These are phyloP conservation scores for Aureobasidium lini DNA, from an alignment of 2,329 filamentous ascomycete species.

Conservation along the genomic window DNA sequence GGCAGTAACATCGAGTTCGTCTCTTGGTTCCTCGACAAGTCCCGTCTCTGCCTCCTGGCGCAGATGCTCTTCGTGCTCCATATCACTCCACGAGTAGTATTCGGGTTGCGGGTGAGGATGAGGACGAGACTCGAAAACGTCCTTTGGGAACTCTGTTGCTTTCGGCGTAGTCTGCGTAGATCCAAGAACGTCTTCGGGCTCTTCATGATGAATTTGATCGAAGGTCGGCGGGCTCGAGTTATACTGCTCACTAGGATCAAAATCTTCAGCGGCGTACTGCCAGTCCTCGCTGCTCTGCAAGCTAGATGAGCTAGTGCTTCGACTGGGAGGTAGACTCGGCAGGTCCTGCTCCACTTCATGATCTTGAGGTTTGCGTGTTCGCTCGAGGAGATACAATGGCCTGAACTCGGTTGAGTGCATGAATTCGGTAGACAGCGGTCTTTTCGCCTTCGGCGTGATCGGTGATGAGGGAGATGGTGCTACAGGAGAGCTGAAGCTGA, in stretches of 20 bases:
- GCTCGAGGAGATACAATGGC: slow-evolving; percentile 76
- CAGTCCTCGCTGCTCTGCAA: slow-evolving; percentile 35
- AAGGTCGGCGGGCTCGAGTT: neutral
- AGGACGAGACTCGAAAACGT: slow-evolving; percentile 17
- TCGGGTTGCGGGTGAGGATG: slow-evolving; percentile 23
- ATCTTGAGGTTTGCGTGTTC: slow-evolving; percentile 40
- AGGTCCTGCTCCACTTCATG: slow-evolving; percentile 32
- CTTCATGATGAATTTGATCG: neutral
- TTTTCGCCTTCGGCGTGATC: slow-evolving; percentile 14
- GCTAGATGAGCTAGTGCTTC: slow-evolving; percentile 34
- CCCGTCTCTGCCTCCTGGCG: slow-evolving; percentile 15
- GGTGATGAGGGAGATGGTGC: slow-evolving; percentile 16
- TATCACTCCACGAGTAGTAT: slow-evolving; percentile 32
- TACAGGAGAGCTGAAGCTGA: slow-evolving; percentile 25
- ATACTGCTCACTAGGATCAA: slow-evolving; percentile 22
- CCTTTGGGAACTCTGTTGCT: slow-evolving; percentile 43
- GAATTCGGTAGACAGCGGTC: slow-evolving; percentile 19
- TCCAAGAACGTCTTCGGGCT: slow-evolving; percentile 43
- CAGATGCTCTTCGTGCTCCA: slow-evolving; percentile 26
- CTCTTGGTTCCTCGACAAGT: neutral
- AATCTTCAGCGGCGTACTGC: slow-evolving; percentile 36
- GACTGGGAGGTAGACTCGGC: slow-evolving; percentile 45
- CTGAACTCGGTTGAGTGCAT: slow-evolving; percentile 54
- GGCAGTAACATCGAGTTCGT: neutral
- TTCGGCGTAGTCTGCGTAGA: slow-evolving; percentile 64